These are phyloP conservation scores for Paecilomyces variotii DNA, from an alignment of 2,329 filamentous ascomycete genomes.

Conservation along the genomic window DNA sequence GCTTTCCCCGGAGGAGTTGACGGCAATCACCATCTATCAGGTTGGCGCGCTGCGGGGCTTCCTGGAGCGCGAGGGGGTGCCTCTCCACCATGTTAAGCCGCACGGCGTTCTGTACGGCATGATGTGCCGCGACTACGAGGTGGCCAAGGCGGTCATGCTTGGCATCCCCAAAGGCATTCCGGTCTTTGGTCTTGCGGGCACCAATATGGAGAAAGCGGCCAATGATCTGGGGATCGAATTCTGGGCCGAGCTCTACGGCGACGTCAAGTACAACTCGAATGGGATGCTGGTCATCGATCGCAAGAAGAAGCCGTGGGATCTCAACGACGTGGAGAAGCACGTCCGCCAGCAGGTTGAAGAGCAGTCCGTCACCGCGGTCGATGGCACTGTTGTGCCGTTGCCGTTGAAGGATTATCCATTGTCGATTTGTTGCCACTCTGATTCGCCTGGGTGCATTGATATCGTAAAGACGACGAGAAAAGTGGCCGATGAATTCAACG, in stretches of 20 bases:
- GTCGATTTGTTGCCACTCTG: conserved; percentile 42
- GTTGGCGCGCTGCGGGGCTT: conserved; percentile 56
- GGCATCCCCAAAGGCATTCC: conserved; percentile 44
- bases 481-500: conserved; percentile 37
- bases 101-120: conserved; percentile 54
- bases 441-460: conserved; percentile 39
- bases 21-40: conserved; percentile 54
- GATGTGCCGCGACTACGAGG: conserved; percentile 45
- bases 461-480: conserved; percentile 35
- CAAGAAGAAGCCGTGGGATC: conserved; percentile 47
- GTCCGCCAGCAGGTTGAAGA: conserved; percentile 36
- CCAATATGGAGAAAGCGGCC: conserved; percentile 47
- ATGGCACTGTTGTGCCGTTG: conserved; percentile 32
- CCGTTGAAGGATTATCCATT: conserved; percentile 35
- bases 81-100: conserved; percentile 55
- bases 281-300: conserved; percentile 48
- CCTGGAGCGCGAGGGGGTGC: conserved; percentile 48
- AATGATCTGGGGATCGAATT: conserved; percentile 47
- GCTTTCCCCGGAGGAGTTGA: conserved; percentile 49
- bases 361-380: conserved; percentile 33
- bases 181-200: conserved; percentile 49
- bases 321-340: conserved; percentile 33
- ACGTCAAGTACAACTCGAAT: conserved; percentile 48
- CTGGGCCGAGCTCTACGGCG: conserved; percentile 47
- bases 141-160: conserved; percentile 46